Conservation (phyloP, 1,284 basidiomycete genomes). For the Polyporus tsugae region DNA sequence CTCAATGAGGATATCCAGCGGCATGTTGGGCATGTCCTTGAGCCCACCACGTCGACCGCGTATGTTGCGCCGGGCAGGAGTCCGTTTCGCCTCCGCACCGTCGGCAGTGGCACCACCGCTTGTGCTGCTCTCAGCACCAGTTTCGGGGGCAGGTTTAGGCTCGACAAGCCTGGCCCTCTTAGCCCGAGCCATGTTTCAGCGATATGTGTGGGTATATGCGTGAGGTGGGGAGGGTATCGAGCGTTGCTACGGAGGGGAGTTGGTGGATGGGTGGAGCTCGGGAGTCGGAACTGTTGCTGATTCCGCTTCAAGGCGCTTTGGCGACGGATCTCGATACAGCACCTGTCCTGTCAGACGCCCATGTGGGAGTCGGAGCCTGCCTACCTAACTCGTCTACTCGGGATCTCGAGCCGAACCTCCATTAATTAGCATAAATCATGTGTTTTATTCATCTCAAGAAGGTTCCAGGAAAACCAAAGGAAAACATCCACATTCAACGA, state of each 20-base stretch:
- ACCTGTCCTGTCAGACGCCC: not conserved
- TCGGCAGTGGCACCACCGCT: slow-evolving; percentile 8
- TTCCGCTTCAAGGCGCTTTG: not conserved
- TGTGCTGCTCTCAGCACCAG: not conserved
- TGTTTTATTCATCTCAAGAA: not conserved
- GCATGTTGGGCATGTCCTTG: slow-evolving; percentile 32
- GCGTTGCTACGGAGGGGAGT: not conserved
- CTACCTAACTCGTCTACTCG: not conserved
- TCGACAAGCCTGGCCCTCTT: not conserved
- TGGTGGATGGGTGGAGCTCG: not conserved
- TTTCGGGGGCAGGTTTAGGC: not conserved
- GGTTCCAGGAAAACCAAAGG: no score
- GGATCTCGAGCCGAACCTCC: not conserved
- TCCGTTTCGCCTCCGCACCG: not conserved
- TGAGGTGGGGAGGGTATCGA: not conserved
- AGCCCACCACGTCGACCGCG: slow-evolving; percentile 13
- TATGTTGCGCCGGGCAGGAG: not conserved
- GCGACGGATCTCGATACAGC: slow-evolving; percentile 1
- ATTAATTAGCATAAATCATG: not conserved
- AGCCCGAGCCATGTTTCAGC: not conserved
- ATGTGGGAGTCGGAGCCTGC: not conserved
- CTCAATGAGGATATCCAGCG: slow-evolving; percentile 36
- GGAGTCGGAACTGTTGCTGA: not conserved
- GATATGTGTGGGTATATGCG: not conserved
- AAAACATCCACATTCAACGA: not conserved